phyloP scores from a whole-genome alignment of 2,329 filamentous ascomycete species.

The Cercospora janseana region DNA sequence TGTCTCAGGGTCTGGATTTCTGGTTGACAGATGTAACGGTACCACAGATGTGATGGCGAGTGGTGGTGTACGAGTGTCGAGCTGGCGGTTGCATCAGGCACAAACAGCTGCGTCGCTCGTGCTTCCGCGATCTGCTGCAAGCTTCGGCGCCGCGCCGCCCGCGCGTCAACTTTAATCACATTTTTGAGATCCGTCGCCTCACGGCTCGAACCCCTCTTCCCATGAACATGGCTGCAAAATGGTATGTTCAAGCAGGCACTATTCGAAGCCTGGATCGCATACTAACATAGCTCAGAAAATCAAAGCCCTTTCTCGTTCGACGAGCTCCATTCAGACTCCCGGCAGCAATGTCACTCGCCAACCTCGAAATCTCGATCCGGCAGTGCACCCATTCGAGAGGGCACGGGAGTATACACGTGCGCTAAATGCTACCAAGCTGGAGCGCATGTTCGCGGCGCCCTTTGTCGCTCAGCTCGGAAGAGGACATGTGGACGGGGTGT shows the following conservation, averaged over 20 bases:
- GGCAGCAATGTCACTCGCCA: constrained; percentile 65
- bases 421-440: constrained; percentile 82
- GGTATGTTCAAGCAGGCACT: constrained; percentile 15
- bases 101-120: constrained; percentile 4
- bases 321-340: constrained; percentile 63
- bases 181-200: constrained; percentile 12
- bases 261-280: background rate
- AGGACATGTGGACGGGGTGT: constrained; percentile 83
- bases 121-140: constrained; percentile 2
- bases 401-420: constrained; percentile 80
- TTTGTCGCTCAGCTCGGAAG: constrained; percentile 84
- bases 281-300: constrained; percentile 49
- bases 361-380: constrained; percentile 74
- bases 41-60: constrained; percentile 3
- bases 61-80: constrained; percentile 9
- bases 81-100: constrained; percentile 5
- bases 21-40: background rate
- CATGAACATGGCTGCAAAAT: constrained; percentile 21
- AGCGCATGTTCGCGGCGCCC: constrained; percentile 84
- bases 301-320: constrained; percentile 65
- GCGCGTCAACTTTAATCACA: too few relatives aligned
- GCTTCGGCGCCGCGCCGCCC: too few relatives aligned
- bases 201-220: constrained; percentile 10
- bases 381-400: constrained; percentile 85
- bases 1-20: too few relatives aligned